Conservation (phyloP, 2,329 filamentous ascomycete species). For the Dactylellina haptotyla region DNA sequence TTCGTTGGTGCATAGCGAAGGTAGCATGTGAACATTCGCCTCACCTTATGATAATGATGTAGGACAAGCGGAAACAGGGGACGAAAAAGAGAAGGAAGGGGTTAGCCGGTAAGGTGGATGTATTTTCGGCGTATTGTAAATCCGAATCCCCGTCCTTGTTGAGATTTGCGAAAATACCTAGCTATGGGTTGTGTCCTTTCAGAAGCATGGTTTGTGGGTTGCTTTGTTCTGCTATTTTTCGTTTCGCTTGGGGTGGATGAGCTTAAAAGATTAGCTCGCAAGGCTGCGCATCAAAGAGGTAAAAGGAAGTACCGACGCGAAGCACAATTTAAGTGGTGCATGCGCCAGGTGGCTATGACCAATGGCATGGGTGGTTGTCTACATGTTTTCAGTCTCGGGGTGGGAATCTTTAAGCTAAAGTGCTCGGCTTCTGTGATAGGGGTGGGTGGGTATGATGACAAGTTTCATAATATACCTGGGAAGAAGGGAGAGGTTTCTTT, state of each 20-base stretch:
- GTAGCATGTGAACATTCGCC: conserved; percentile 2
- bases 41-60: not conserved
- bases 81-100: not conserved
- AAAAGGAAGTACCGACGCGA: not conserved
- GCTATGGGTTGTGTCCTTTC: not conserved
- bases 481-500: not conserved
- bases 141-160: conserved; percentile 3
- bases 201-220: not conserved
- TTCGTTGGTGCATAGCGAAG: not conserved
- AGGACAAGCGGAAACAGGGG: not conserved
- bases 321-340: conserved; percentile 2
- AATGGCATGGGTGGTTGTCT: conserved; percentile 15
- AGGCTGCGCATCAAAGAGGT: conserved; percentile 6
- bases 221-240: conserved; percentile 3
- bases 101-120: not conserved
- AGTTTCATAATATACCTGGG: conserved; percentile 4
- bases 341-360: conserved; percentile 18
- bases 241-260: not conserved
- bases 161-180: not conserved
- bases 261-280: not conserved
- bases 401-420: too few species aligned
- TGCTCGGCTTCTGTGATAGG: too few species aligned
- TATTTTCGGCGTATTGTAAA: conserved; percentile 13
- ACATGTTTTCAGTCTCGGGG: conserved; percentile 26
- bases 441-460: conserved; percentile 36